These are phyloP conservation scores for Pelargonium australe DNA, from an alignment of 441 rosid genomes.

Conservation along the genomic window DNA sequence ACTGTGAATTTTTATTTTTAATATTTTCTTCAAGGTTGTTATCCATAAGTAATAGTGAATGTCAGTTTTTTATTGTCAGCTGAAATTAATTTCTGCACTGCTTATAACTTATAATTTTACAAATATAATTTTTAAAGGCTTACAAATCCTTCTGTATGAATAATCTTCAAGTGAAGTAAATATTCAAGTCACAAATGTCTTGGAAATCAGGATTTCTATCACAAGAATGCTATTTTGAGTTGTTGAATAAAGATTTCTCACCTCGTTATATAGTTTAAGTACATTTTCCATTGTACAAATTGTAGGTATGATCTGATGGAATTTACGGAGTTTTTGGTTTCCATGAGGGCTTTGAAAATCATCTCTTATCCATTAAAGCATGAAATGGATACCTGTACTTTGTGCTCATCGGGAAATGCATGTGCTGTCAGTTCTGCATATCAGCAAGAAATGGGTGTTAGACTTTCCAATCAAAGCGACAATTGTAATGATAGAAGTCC, in stretches of 20 bases:
- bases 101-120: background rate
- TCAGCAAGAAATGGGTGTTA: constrained; percentile 32
- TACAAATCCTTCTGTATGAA: background rate
- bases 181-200: background rate
- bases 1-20: background rate
- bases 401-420: constrained; percentile 50
- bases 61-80: too few species aligned
- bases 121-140: background rate
- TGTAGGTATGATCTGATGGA: constrained; percentile 57
- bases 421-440: constrained; percentile 29
- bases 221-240: constrained; percentile 2
- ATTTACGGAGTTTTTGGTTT: constrained; percentile 45
- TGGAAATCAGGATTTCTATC: constrained; percentile 4
- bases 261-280: background rate
- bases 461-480: constrained; percentile 24
- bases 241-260: background rate
- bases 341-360: constrained; percentile 44
- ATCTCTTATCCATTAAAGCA: constrained; percentile 33
- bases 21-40: background rate
- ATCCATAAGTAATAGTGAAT: background rate
- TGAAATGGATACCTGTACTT: constrained; percentile 36
- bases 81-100: background rate
- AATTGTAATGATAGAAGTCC: constrained; percentile 20
- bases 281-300: constrained; percentile 13
- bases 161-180: background rate